Base-by-base conservation (phyloP, 2,329 filamentous ascomycete species). In the Capronia coronata region DNA sequence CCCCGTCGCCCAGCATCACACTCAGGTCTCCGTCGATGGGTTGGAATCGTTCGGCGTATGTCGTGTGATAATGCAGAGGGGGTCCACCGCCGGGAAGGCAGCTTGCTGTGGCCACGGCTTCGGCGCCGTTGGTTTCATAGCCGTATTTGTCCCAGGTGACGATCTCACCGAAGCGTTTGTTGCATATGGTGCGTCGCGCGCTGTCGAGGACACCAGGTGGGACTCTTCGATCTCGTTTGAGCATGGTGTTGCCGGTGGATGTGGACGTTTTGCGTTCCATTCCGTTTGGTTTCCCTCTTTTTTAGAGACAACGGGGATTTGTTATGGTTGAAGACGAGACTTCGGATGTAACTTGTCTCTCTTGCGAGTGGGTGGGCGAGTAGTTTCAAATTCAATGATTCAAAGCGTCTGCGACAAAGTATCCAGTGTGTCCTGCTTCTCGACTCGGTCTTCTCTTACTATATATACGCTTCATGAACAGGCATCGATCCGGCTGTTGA, bases 51-150 rank as follows among this genome's bases (percentile, higher is more conserved):
- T 58, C 56, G 10, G 51, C 42, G 34, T 58, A 58, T 8, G 45
- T 38, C 11, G 43, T 50, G 46, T 58, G 56, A 43, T 54, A 58
- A 44, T 58, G 56, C 1, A 46, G 25, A 2, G 56, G 45, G 2
- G 54, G 54, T 5, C 54, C 56, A 21, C 56, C 56, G 42, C 56
- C 54, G 2, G 56, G 56, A n/a, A 48, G 43, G 54, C 48, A 50
- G 8, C 43, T 29, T 19, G 55, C 29, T 3, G 25, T 25, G 19
- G 49, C 47, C 19, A 32, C 43, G 1, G 47, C 50, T 38, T 48
- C 40, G 14, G 40, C 39, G 5, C 54, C 54, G 18, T 37, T 35
- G 37, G 43, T 56, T 23, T 58, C 56, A 25, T 48, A 53, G 7
- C 53, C 48, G 34, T 56, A 58, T 32, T 49, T 54, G 18, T 43